Base-by-base conservation (phyloP, 1,284 basidiomycete genomes). In the Hortiboletus rubellus region DNA sequence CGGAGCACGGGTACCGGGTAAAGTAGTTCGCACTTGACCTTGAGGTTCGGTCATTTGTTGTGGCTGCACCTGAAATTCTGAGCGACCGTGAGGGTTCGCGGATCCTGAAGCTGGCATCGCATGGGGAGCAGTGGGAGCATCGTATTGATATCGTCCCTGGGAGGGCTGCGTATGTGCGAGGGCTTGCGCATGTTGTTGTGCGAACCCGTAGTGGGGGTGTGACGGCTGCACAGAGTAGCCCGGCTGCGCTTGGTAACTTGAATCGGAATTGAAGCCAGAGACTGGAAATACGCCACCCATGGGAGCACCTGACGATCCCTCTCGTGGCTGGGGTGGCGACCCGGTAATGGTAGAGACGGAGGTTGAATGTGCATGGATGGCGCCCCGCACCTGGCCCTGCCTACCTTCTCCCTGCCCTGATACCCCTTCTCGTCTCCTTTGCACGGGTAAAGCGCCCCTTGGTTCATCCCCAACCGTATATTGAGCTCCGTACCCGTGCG, bases 301-400 rank as follows among this genome's bases (percentile, higher is more conserved):
- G 3, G 48, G 14, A 11, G 18, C 8, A 22, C 33, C 40, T 1
- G 48, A 43, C 10, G 44, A 41, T 37, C 42, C 49, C 34, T 37
- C 48, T 44, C 30, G 66, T 44, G 18, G 30, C 31, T 48, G 62
- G 5, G 51, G 58, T 3, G 72, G 52, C 8, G 71, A 69, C 2
- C 51, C 64, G 12, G 62, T 66, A 6, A 70, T 53, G 24, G 72
- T 70, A 9, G 69, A 68, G 15, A 68, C 7, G 7, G 68, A 73
- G 18, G 57, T 34, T 7, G 70, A 69, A 45, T 71, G 58, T 37
- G 54, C 41, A 18, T 67, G 67, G 7, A 50, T 3, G 0, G 34
- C 0, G 17, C 44, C 44, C 7, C 38, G 62, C 11, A 33, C 44
- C 11, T 34, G 54, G 12, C 30, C 18, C 3, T 22, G 41, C 17